Percentiles rank a stretch among this genome's conserved stretches.
Evolutionary conservation across 768 basidiomycete genomes (phyloP).

Genomic region (Harrya chromipes): DNA sequence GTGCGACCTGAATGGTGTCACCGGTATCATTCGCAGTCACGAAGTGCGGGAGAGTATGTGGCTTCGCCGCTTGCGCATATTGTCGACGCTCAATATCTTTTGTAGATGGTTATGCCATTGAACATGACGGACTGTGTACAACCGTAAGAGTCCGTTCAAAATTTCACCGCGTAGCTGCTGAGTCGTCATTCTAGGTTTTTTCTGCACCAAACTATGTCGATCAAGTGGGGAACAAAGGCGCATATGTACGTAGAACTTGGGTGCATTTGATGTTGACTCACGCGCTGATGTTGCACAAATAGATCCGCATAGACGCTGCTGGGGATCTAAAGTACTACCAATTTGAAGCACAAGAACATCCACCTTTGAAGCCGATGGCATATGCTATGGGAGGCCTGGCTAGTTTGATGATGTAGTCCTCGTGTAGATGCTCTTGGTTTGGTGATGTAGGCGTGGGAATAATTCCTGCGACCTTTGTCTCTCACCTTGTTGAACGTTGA

Average conservation of each 20-base stretch:
- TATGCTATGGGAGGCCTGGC: slow-evolving; percentile 68
- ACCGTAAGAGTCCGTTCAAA: slow-evolving; percentile 52
- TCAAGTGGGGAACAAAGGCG: slow-evolving; percentile 88
- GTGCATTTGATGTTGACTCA: not conserved
- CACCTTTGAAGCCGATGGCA: slow-evolving; percentile 91
- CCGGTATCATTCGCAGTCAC: slow-evolving; percentile 90
- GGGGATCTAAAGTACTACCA: slow-evolving; percentile 74
- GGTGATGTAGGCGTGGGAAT: slow-evolving; percentile 29
- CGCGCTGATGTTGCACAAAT: slow-evolving; percentile 6
- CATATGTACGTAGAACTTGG: slow-evolving; percentile 58
- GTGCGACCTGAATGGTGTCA: slow-evolving; percentile 84
- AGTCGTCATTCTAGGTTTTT: slow-evolving; percentile 57
- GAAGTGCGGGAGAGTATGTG: slow-evolving; percentile 87
- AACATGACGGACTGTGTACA: slow-evolving; percentile 92
- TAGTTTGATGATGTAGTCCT: slow-evolving; percentile 64
- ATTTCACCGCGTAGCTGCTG: slow-evolving; percentile 7
- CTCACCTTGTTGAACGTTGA: not conserved
- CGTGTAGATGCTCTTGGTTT: no score
- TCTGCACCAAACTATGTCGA: slow-evolving; percentile 96
- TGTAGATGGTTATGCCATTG: slow-evolving; percentile 87
- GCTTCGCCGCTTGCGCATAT: not conserved
- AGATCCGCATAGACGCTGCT: slow-evolving; percentile 81
- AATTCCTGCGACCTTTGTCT: not conserved
- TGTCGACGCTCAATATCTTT: slow-evolving; percentile 3
- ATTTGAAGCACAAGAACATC: slow-evolving; percentile 86